Conservation (phyloP, 108 stramenopile species). For the Skeletonema costatum region DNA sequence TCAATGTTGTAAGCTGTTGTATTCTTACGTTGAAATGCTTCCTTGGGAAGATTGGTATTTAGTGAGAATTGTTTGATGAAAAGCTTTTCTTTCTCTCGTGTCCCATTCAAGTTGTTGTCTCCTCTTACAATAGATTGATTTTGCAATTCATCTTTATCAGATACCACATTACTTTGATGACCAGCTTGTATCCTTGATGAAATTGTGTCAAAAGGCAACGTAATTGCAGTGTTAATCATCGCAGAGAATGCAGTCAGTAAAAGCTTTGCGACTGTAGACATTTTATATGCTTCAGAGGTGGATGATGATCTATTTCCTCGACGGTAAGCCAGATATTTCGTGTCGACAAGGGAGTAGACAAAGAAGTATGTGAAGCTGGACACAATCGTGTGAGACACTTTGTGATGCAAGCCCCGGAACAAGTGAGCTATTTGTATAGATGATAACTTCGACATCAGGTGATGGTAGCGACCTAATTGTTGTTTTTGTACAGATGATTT, state of each 20-base stretch:
- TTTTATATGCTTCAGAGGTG: not conserved
- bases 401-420: slow-evolving; percentile 73
- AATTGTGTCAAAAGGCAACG: slow-evolving; percentile 90
- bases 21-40: slow-evolving; percentile 18
- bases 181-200: slow-evolving; percentile 70
- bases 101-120: not conserved
- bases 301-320: not conserved
- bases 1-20: not conserved
- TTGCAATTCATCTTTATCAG: slow-evolving; percentile 1
- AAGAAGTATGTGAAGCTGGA: slow-evolving; percentile 92
- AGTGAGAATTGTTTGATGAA: slow-evolving; percentile 37
- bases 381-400: slow-evolving; percentile 77
- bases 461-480: not conserved
- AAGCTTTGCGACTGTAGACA: slow-evolving; percentile 64
- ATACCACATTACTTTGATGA: not conserved
- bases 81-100: not conserved
- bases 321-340: slow-evolving; percentile 37
- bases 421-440: slow-evolving; percentile 23
- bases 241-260: slow-evolving; percentile 86
- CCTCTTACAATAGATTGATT: not conserved
- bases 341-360: slow-evolving; percentile 76
- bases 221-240: slow-evolving; percentile 81
- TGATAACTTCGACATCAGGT: slow-evolving; percentile 3
- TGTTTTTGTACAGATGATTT: not conserved
- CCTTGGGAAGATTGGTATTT: slow-evolving; percentile 35